Base-by-base conservation (phyloP, 2,329 filamentous ascomycete genomes). In the Fusarium bactridioides region DNA sequence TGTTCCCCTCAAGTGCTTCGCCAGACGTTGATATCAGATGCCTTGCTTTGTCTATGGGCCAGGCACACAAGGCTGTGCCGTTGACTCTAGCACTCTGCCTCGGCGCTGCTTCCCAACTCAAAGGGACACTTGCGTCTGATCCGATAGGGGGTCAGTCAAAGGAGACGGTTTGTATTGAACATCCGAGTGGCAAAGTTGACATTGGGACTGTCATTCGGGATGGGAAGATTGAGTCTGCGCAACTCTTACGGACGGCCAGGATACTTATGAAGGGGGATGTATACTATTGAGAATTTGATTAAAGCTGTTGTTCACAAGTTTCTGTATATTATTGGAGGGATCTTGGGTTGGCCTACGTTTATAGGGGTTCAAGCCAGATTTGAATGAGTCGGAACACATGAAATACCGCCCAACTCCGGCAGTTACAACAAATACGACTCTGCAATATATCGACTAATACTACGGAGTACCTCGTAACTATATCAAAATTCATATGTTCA, bases 11-110 rank as follows among this genome's bases (percentile, higher is more conserved):
- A 1, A 78, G 76, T 27, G 68, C 58, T 27, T 69, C 75, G 18
- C 60, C 71, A 15, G 74, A 76, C 37, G 74, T 82, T 4, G 82
- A 85, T 72, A 79, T 88, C 35, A 80, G 81, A 37, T 86, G 84
- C 56, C 78, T 85, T 6, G 86, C 86, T 9, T 79, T 89, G 58
- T 88, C 86, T 3, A 87, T 88, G 60, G 86, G 85, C 3, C 86
- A 89, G 67, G 86, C 87, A 9, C 88, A 90, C 78, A 85, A 84
- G 69, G 87, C 88, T 13, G 83, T 88, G 6, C 88, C 87, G 3
- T 83, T 89, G 60, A 90, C 88, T 0, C 83, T 89, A 21, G 86
- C 86, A 1, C 79, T 90, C 57, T 88, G 78, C 81, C 84, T 72
- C 77, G 87, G 81, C 75, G 85, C 85, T 5, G 85, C 87, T 23